These are phyloP conservation scores for Thamnidium elegans DNA, from an alignment of 192 early-diverging fungal genomes.

Conservation along the genomic window DNA sequence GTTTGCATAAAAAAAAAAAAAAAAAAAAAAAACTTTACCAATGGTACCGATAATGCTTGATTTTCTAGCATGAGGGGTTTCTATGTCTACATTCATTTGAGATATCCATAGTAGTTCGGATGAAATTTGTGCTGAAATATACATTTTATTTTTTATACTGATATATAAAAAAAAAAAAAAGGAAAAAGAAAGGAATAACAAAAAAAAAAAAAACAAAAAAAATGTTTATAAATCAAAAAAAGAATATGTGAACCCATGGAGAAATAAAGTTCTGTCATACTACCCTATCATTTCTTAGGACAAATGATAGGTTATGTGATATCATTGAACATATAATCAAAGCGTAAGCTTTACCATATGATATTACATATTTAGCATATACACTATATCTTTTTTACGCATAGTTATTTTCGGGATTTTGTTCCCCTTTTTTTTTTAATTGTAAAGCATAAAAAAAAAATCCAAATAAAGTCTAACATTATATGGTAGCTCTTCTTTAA, in stretches of 20 bases:
- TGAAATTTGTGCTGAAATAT: slow-evolving; percentile 35
- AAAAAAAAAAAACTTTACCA: slow-evolving; percentile 31
- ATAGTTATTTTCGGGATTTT: too few species aligned
- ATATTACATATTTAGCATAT: too few species aligned
- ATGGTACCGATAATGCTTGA: slow-evolving; percentile 84
- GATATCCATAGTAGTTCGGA: slow-evolving; percentile 75
- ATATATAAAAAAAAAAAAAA: neutral
- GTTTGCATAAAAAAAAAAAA: neutral
- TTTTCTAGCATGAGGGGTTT: slow-evolving; percentile 63
- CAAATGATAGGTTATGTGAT: too few species aligned
- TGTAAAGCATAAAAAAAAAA: too few species aligned
- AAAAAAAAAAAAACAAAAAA: neutral
- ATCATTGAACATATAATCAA: too few species aligned
- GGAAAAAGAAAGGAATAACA: neutral
- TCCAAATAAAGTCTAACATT: too few species aligned
- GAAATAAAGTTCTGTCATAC: too few species aligned
- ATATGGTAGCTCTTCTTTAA: too few species aligned
- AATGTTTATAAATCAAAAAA: neutral
- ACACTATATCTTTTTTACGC: too few species aligned
- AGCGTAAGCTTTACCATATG: too few species aligned
- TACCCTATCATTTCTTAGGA: neutral
- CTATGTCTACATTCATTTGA: slow-evolving; percentile 58
- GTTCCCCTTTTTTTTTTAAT: too few species aligned
- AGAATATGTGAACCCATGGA: too few species aligned
- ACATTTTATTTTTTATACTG: neutral